These are phyloP conservation scores for Alternaria burnsii DNA, from an alignment of 2,329 filamentous ascomycete genomes.

Conservation along the genomic window DNA sequence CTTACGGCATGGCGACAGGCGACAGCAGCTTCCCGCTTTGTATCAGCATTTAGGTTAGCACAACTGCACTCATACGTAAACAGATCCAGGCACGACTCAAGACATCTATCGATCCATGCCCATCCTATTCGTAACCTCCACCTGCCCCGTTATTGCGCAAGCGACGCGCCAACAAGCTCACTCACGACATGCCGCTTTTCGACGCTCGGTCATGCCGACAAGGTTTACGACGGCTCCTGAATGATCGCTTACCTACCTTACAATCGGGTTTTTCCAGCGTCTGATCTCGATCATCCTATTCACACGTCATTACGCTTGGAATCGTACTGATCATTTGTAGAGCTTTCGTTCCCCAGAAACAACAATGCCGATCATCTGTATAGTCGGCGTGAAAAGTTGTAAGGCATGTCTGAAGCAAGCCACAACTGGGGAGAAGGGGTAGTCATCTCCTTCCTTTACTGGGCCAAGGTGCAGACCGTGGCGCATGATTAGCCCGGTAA, in stretches of 20 bases:
- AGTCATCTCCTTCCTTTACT: neutral
- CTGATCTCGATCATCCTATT: neutral
- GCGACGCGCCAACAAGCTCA: neutral
- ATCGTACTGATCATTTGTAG: neutral
- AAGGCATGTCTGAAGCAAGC: conserved; percentile 4
- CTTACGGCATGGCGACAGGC: neutral
- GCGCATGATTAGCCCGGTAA: conserved; percentile 12
- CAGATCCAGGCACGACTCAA: neutral
- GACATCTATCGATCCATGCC: neutral
- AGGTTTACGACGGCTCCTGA: neutral
- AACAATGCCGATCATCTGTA: neutral
- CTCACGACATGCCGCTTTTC: neutral
- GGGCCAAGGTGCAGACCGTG: neutral
- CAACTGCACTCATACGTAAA: neutral
- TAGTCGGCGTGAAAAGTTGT: neutral
- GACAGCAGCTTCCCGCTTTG: neutral
- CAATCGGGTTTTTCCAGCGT: neutral
- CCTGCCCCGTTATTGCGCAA: neutral
- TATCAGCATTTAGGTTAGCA: neutral
- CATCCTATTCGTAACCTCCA: neutral
- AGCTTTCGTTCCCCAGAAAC: neutral
- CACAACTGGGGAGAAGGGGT: neutral
- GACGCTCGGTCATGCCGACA: conserved; percentile 2
- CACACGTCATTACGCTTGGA: neutral
- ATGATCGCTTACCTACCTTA: neutral